Evolutionary conservation across 495 filamentous ascomycete species (phyloP), one percentile per base, ranked within the genome.

Genomic region (Astrocystis sublimbata): DNA sequence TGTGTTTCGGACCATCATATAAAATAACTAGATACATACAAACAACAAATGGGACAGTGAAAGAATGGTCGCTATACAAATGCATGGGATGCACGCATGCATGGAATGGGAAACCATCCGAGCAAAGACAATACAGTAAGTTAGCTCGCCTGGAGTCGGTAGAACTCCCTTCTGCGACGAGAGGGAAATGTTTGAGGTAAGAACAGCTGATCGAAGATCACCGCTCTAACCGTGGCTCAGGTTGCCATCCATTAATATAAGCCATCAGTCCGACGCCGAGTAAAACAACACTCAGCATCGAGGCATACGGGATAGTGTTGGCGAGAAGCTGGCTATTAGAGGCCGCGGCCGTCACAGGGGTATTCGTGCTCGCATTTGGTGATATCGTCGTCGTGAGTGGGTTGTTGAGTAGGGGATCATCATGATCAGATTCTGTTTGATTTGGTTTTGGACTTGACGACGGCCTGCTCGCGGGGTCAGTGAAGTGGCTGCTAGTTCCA

Each of bases 181-280:
- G 41, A 30, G 60, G 41, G 49, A 47, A 57, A 45, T 45, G 54
- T 35, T 42, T 49, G 33, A n/a, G n/a, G n/a, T n/a, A n/a, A n/a
- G n/a, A n/a, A n/a, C n/a, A n/a, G n/a, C n/a, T n/a, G n/a, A n/a
- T n/a, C n/a, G n/a, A n/a, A n/a, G 57, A 45, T 70, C 59, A 75
- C 68, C 68, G 66, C 40, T 74, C 70, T 9, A 74, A 56, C 46
- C 60, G 74, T 21, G 73, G 64, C 52, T 79, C 74, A 15, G 74
- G 66, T 73, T 90, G 87, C 89, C 89, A 96, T 42, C 88, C 88
- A 72, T 98, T 98, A 64, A 98, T 79, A 76, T 92, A 96, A 43
- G 90, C 91, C 94, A 98, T 98, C 51, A 97, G 72, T 30, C 92
- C 89, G 69, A 97, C 88, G 15, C 94, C 94, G 64, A 97, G 73